Percentiles rank a stretch among this genome's conserved stretches.
phyloP scores from a whole-genome alignment of 768 basidiomycete genomes.

The Pleurotus ostreatus region DNA sequence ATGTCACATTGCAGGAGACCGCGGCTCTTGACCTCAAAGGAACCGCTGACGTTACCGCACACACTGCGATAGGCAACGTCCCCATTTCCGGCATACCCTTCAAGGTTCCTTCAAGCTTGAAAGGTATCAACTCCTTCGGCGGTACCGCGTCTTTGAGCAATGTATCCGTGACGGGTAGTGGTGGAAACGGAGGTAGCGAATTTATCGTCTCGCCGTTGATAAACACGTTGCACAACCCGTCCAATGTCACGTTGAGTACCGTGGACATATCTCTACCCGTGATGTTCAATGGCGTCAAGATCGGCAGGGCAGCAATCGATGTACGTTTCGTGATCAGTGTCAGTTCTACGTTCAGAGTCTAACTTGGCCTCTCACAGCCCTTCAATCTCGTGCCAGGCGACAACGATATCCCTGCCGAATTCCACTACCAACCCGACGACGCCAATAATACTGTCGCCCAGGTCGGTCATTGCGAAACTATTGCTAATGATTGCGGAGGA shows the following conservation, averaged over 20 bases:
- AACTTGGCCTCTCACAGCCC: slow-evolving; percentile 27
- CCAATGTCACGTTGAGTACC: slow-evolving; percentile 61
- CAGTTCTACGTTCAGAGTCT: neutral
- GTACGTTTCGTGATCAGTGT: slow-evolving; percentile 29
- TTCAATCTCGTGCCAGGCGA: slow-evolving; percentile 57
- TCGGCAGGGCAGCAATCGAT: slow-evolving; percentile 57
- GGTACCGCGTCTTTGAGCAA: slow-evolving; percentile 48
- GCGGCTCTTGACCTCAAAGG: slow-evolving; percentile 51
- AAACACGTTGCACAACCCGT: slow-evolving; percentile 59
- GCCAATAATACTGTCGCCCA: slow-evolving; percentile 65
- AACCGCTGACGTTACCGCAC: slow-evolving; percentile 52
- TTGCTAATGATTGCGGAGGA: too few relatives aligned
- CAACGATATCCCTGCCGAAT: slow-evolving; percentile 52
- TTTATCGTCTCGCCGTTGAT: slow-evolving; percentile 57
- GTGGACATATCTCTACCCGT: slow-evolving; percentile 56
- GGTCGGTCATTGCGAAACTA: slow-evolving; percentile 17
- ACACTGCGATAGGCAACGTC: slow-evolving; percentile 62
- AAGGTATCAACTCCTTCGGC: slow-evolving; percentile 59
- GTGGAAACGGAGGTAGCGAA: slow-evolving; percentile 55
- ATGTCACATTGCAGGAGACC: slow-evolving; percentile 45
- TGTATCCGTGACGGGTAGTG: slow-evolving; percentile 60
- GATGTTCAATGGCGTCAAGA: slow-evolving; percentile 46
- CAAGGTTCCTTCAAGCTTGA: slow-evolving; percentile 51
- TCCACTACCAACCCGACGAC: slow-evolving; percentile 63
- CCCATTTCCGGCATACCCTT: slow-evolving; percentile 64